A percentile compares a stretch with the other conserved stretches of the same genome.
phyloP scores from a whole-genome alignment of 768 basidiomycete species.

The Boletus coccyginus region DNA sequence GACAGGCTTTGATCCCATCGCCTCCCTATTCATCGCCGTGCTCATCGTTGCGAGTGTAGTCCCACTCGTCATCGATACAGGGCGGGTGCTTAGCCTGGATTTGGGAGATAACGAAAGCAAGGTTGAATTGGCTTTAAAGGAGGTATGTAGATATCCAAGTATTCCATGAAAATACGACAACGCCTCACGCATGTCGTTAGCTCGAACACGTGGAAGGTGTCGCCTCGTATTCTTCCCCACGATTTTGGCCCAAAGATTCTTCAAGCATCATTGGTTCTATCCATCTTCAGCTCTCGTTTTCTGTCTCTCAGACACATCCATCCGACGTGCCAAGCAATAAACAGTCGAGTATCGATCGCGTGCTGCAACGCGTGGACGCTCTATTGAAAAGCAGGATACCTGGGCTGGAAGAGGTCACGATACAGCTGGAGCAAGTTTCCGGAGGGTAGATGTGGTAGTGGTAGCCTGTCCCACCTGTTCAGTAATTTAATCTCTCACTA shows the following conservation, averaged over 20 bases:
- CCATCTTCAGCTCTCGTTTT: constrained; percentile 79
- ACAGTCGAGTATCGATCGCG: constrained; percentile 46
- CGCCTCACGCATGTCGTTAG: constrained; percentile 36
- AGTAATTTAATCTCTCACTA: constrained; percentile 10
- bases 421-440: constrained; percentile 66
- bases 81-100: constrained; percentile 83
- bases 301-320: constrained; percentile 51
- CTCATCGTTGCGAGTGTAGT: constrained; percentile 95
- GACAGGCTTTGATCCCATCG: constrained; percentile 99
- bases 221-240: constrained; percentile 71
- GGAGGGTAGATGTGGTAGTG: constrained; percentile 2
- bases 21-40: constrained; percentile 92
- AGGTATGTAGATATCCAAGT: constrained; percentile 43
- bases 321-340: constrained; percentile 39
- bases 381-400: constrained; percentile 69
- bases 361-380: constrained; percentile 73
- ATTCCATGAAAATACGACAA: background rate
- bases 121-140: constrained; percentile 58
- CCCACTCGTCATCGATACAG: constrained; percentile 93
- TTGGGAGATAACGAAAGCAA: constrained; percentile 58
- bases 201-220: constrained; percentile 75
- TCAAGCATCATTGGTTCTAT: constrained; percentile 85
- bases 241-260: constrained; percentile 97
- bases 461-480: constrained; percentile 12
- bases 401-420: constrained; percentile 84